Evolutionary conservation across 352 stramenopile species (phyloP).

Genomic region (Globisporangium spiculum): DNA sequence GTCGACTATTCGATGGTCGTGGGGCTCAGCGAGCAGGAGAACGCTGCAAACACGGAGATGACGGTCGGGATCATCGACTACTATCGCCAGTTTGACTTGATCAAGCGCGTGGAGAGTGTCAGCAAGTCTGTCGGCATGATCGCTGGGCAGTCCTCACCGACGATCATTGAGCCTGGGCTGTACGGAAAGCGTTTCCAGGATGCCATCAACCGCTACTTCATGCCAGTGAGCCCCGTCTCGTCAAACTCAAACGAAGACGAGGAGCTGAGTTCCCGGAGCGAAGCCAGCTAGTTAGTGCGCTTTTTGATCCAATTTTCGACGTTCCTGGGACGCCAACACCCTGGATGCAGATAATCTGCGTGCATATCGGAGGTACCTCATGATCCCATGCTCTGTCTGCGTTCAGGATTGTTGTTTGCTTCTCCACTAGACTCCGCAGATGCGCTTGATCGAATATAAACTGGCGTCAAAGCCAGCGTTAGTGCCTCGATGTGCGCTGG

Average conservation of each 20-base stretch:
- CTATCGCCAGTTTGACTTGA: constrained; percentile 97
- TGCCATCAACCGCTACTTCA: constrained; percentile 96
- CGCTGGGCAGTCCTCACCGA: constrained; percentile 95
- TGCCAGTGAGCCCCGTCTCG: constrained; percentile 90
- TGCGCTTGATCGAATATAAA: constrained; percentile 10
- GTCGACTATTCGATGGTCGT: constrained; percentile 99
- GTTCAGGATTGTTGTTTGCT: neutral
- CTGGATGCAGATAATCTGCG: constrained; percentile 2
- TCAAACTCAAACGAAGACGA: constrained; percentile 37
- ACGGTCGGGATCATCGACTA: constrained; percentile 99
- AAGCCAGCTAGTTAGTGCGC: neutral
- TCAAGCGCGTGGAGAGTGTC: constrained; percentile 98
- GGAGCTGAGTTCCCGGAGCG: neutral
- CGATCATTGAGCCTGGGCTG: constrained; percentile 96
- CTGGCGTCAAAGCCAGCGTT: constrained; percentile 31
- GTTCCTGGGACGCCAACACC: neutral
- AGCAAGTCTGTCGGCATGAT: constrained; percentile 99
- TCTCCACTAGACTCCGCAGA: neutral
- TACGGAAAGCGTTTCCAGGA: constrained; percentile 96
- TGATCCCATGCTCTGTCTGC: neutral
- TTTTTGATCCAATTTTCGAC: constrained; percentile 1
- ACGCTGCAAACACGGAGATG: constrained; percentile 56
- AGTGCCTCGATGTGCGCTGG: constrained; percentile 55
- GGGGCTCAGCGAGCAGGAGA: constrained; percentile 53
- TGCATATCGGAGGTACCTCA: neutral